Evolutionary conservation across 2,329 filamentous ascomycete genomes (phyloP), one percentile per base, ranked within the genome.

Genomic region (Ophiocordyceps unilateralis): DNA sequence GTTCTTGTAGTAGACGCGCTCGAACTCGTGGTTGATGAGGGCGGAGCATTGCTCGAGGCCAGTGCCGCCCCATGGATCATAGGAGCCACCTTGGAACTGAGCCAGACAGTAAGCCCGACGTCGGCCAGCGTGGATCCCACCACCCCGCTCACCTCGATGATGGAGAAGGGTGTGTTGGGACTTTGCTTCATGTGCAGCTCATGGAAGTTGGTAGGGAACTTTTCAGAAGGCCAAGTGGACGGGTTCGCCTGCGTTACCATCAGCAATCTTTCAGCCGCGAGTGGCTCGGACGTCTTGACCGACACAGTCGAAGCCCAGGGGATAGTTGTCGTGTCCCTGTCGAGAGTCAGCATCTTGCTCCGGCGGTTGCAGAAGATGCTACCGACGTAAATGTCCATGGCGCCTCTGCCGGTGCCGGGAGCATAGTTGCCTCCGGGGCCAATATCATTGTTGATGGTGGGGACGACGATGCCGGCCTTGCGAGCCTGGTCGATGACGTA

Each of bases 1-100:
- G 50, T 86, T 84, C 67, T 88, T 89, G 58, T 86, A 83, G 54
- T 87, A 85, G 0, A 91, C 78, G 15, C 83, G 67, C 47, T 82
- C 76, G 47, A 85, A 86, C 50, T 87, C 80, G n/a, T 78, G 65
- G 47, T 82, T 81, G 4, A 83, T 62, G 3, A 88, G 66, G 3
- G 66, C 62, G 4, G 72, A 65, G 51, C 85, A 91, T 44, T 77
- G 65, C 3, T 74, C 76, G 41, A 83, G 83, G 0, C 82, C 81
- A 14, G 66, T 62, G 15, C 82, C 83, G 41, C 82, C 84, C 73
- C 82, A 89, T 0, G 78, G 76, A 53, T 86, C 81, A 46, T 81
- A 86, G 0, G 76, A 67, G 20, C 81, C 81, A 1, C 73, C 81
- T 66, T 86, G 78, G 48, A 81, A 82, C 64, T 78, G 51, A 19